phyloP scores from a whole-genome alignment of 176 grass and related monocot genomes.

The Aegilops umbellulata region DNA sequence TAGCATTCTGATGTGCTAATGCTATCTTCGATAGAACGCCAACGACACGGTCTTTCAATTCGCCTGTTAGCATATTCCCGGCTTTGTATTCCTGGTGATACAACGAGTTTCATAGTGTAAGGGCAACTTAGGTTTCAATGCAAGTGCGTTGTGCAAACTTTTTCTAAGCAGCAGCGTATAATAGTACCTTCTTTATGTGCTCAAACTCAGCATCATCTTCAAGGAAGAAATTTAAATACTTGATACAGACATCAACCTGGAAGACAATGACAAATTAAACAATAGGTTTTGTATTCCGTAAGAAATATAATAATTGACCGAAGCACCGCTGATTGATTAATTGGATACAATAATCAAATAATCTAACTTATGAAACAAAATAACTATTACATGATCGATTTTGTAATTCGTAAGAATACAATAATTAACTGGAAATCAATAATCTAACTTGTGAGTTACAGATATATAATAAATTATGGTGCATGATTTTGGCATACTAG shows the following conservation, averaged over 20 bases:
- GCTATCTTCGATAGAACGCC: slow-evolving; percentile 57
- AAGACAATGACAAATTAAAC: slow-evolving; percentile 16
- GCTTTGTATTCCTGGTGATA: slow-evolving; percentile 69
- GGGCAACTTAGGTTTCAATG: slow-evolving; percentile 10
- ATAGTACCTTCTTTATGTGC: slow-evolving; percentile 65
- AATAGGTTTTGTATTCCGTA: background rate
- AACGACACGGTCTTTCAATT: slow-evolving; percentile 56
- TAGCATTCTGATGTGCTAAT: slow-evolving; percentile 52
- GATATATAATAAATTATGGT: background rate
- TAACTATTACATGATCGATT: background rate
- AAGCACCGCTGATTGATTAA: background rate
- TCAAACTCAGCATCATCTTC: slow-evolving; percentile 79
- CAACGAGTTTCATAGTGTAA: background rate
- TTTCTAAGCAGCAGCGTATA: background rate
- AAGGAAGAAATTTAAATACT: slow-evolving; percentile 94
- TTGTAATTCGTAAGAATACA: background rate
- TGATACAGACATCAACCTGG: slow-evolving; percentile 82
- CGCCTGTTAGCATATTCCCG: slow-evolving; percentile 66
- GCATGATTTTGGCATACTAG: background rate
- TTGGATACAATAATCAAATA: background rate
- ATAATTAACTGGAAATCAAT: background rate
- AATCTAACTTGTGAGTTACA: background rate
- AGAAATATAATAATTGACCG: background rate
- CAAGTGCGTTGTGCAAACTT: background rate
- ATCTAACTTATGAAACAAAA: background rate